Percentiles rank a stretch among this genome's conserved stretches.
Conservation (phyloP, 495 filamentous ascomycete species). For the Penicillium malachiteum region DNA sequence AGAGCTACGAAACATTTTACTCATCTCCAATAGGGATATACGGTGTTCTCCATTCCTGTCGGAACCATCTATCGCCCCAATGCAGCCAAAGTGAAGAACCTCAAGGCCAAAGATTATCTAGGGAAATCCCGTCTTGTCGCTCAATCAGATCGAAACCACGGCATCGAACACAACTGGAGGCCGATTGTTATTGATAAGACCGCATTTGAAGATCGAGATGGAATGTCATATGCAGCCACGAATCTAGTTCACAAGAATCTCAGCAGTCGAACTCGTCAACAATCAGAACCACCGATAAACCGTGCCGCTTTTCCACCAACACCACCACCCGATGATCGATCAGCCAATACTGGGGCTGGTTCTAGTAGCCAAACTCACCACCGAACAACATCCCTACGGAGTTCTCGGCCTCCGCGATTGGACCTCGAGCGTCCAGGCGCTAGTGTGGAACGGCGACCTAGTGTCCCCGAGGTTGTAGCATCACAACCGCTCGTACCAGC, state of each 20-base stretch:
- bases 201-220: slow-evolving; percentile 75
- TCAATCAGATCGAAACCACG: slow-evolving; percentile 64
- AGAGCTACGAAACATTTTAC: not conserved
- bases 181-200: slow-evolving; percentile 23
- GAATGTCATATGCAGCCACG: slow-evolving; percentile 83
- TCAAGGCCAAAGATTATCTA: slow-evolving; percentile 95
- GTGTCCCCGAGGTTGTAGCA: slow-evolving; percentile 8
- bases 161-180: slow-evolving; percentile 24
- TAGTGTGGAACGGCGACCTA: slow-evolving; percentile 26
- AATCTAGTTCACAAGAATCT: slow-evolving; percentile 87
- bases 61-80: slow-evolving; percentile 94
- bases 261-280: slow-evolving; percentile 70
- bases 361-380: slow-evolving; percentile 16
- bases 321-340: slow-evolving; percentile 84
- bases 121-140: slow-evolving; percentile 94
- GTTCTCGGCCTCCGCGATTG: slow-evolving; percentile 38
- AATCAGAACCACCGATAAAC: slow-evolving; percentile 79
- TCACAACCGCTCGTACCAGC: not conserved
- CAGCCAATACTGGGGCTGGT: slow-evolving; percentile 22
- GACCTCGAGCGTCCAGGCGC: slow-evolving; percentile 38
- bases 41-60: slow-evolving; percentile 97
- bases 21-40: slow-evolving; percentile 72
- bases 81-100: slow-evolving; percentile 95
- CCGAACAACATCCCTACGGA: slow-evolving; percentile 30
- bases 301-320: slow-evolving; percentile 94